Evolutionary conservation across 495 filamentous ascomycete species (phyloP).

Genomic region (Glonium stellatum): DNA sequence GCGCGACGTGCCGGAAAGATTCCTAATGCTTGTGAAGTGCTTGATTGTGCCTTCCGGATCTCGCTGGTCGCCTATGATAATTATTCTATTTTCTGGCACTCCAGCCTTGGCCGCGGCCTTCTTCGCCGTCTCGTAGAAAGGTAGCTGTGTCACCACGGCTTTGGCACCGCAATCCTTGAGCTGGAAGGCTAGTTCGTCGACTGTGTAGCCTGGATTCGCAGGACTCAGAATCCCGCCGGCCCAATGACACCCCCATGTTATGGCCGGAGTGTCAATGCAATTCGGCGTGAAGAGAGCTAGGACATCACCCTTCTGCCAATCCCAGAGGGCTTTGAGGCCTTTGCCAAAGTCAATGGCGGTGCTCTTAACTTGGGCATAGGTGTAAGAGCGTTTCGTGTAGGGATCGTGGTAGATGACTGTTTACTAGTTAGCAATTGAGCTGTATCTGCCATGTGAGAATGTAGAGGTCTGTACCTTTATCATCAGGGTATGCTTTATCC

Average conservation of each 20-base stretch:
- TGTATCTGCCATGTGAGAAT: neutral
- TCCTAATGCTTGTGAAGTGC: conserved; percentile 69
- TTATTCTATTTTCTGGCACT: conserved; percentile 58
- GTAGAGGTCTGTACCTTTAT: conserved; percentile 46
- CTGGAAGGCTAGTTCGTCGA: conserved; percentile 81
- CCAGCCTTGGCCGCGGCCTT: conserved; percentile 63
- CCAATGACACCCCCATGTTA: conserved; percentile 77
- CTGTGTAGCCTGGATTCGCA: conserved; percentile 82
- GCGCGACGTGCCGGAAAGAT: conserved; percentile 46
- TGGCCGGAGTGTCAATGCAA: conserved; percentile 37
- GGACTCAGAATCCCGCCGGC: conserved; percentile 75
- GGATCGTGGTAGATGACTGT: conserved; percentile 75
- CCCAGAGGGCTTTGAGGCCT: conserved; percentile 64
- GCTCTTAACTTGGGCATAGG: conserved; percentile 58
- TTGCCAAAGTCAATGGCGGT: conserved; percentile 69
- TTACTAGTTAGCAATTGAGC: neutral
- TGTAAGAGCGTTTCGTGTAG: conserved; percentile 66
- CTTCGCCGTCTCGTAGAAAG: conserved; percentile 53
- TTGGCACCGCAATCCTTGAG: conserved; percentile 74
- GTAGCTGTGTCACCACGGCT: conserved; percentile 64
- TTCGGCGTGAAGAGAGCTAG: conserved; percentile 39
- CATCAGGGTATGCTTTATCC: conserved; percentile 57
- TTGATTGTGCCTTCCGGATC: conserved; percentile 55
- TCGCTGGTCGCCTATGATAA: conserved; percentile 69
- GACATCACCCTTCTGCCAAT: conserved; percentile 68